Conservation (phyloP, 139 green algal species). For the Tetraselmis chui region DNA sequence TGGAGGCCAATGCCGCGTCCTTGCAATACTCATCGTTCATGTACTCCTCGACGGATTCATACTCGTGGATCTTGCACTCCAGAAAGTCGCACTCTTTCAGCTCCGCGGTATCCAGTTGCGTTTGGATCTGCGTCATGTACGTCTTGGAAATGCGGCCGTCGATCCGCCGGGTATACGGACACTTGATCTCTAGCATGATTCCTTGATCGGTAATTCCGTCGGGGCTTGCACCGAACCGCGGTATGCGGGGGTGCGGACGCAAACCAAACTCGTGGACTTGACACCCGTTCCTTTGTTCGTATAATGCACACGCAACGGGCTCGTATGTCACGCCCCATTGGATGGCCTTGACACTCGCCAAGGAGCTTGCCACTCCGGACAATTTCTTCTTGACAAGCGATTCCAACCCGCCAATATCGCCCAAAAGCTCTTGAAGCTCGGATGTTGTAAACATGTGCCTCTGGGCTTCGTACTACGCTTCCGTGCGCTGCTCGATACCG, state of each 20-base stretch:
- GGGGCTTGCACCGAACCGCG: constrained; percentile 7
- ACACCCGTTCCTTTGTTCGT: neutral
- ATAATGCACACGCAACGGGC: constrained; percentile 2
- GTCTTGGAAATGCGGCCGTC: constrained; percentile 5
- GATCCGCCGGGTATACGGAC: constrained; percentile 12
- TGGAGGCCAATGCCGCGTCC: neutral
- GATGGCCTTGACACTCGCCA: too few relatives aligned
- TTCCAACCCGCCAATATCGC: neutral
- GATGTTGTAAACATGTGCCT: constrained; percentile 12
- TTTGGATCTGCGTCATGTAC: constrained; percentile 25
- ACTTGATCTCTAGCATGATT: constrained; percentile 32
- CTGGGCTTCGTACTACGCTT: constrained; percentile 8
- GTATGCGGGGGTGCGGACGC: neutral
- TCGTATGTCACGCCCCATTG: constrained; percentile 23
- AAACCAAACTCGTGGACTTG: constrained; percentile 20
- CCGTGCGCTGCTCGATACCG: neutral
- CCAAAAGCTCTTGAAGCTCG: constrained; percentile 10
- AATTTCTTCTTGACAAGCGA: neutral
- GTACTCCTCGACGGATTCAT: neutral
- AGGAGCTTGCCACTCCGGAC: neutral
- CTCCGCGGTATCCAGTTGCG: constrained; percentile 16
- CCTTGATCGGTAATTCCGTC: constrained; percentile 24
- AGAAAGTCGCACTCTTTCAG: constrained; percentile 22
- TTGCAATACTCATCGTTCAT: neutral
- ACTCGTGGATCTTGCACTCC: constrained; percentile 12